Evolutionary conservation across 768 basidiomycete species (phyloP).

Genomic region (Lepiota venenata): DNA sequence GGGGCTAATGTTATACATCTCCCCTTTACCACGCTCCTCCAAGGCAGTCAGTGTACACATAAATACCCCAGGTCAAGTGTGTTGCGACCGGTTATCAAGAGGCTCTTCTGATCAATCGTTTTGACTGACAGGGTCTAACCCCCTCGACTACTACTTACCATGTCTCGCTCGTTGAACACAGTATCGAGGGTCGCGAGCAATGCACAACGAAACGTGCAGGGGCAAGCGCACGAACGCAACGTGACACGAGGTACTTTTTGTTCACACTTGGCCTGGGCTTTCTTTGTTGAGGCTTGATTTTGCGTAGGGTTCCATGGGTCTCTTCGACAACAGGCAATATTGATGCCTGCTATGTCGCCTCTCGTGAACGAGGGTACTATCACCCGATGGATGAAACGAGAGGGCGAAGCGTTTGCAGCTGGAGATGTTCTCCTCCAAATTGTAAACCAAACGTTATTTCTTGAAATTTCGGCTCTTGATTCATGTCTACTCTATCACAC

Average conservation of each 20-base stretch:
- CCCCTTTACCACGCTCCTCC: not conserved
- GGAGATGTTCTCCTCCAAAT: conserved; percentile 92
- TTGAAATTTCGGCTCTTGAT: not conserved
- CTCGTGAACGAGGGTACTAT: conserved; percentile 97
- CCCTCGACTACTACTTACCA: not conserved
- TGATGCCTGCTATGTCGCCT: conserved; percentile 96
- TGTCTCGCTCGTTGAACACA: conserved; percentile 11
- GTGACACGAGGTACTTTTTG: conserved; percentile 1
- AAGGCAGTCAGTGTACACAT: not conserved
- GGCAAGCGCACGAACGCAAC: conserved; percentile 4
- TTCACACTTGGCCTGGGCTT: too few relatives aligned
- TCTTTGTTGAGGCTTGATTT: not conserved
- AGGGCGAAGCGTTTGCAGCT: conserved; percentile 73
- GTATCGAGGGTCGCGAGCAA: conserved; percentile 6
- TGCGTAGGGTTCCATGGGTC: conserved; percentile 15
- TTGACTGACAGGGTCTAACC: too few relatives aligned
- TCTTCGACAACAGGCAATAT: conserved; percentile 14
- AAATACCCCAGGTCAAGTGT: conserved; percentile 7
- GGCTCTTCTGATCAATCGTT: not conserved
- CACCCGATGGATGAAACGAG: conserved; percentile 83
- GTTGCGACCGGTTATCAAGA: not conserved
- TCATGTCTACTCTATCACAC: conserved; percentile 10
- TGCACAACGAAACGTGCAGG: not conserved
- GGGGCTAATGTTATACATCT: not conserved
- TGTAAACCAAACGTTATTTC: conserved; percentile 43